Percentiles rank a stretch among this genome's conserved stretches.
phyloP scores from a whole-genome alignment of 2,329 filamentous ascomycete genomes.

The Botrytis tulipae region DNA sequence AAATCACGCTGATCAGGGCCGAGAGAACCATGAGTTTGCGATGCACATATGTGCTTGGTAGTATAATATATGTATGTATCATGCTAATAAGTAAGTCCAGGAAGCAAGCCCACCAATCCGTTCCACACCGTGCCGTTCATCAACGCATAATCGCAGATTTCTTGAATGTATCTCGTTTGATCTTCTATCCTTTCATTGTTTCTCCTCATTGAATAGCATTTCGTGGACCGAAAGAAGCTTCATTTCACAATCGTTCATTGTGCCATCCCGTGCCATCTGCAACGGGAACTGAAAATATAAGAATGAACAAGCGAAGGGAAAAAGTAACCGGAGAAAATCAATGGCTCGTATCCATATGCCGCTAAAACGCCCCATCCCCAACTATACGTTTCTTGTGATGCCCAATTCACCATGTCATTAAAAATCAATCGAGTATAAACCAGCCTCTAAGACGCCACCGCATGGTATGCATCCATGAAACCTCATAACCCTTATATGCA shows the following conservation, averaged over 20 bases:
- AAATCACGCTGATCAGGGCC: neutral
- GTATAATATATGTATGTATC: neutral
- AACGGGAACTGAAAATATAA: neutral
- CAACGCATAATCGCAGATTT: neutral
- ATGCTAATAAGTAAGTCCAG: neutral
- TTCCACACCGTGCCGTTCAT: neutral
- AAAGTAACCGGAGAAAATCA: neutral
- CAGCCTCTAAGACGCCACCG: conserved; percentile 3
- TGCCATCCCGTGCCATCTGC: neutral
- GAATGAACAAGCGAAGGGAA: neutral
- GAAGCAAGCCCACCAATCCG: neutral
- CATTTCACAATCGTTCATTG: neutral
- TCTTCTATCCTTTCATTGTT: neutral
- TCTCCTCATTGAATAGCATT: neutral
- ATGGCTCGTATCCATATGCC: neutral
- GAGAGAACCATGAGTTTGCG: neutral
- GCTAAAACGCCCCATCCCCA: neutral
- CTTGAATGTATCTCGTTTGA: neutral
- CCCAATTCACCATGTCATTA: neutral
- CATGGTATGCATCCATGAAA: neutral
- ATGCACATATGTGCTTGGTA: neutral
- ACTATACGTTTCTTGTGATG: conserved; percentile 2
- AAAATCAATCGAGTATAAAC: neutral
- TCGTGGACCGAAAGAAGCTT: neutral
- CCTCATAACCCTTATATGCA: conserved; percentile 11